A percentile compares a stretch with the other conserved stretches of the same genome.
Evolutionary conservation across 2,329 filamentous ascomycete genomes (phyloP).

Genomic region (Xylaria polymorpha): DNA sequence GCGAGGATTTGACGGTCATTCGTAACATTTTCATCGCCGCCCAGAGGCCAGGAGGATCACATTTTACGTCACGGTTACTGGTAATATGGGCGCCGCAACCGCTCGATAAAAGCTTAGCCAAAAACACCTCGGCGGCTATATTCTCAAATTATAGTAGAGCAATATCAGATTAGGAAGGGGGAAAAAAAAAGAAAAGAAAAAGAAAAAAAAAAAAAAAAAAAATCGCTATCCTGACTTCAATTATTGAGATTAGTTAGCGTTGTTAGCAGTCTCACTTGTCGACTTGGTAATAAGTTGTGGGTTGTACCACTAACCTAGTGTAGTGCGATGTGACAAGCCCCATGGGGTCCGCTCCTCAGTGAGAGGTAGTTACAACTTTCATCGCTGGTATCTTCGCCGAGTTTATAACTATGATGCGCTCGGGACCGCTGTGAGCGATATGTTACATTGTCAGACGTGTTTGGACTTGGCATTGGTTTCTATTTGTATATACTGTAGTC

Average conservation of each 20-base stretch:
- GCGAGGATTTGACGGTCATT: background rate
- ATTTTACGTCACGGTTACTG: background rate
- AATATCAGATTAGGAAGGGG: background rate
- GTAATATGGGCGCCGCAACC: background rate
- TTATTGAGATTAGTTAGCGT: background rate
- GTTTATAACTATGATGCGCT: background rate
- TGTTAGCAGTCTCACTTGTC: background rate
- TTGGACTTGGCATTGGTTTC: background rate
- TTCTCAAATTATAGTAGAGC: background rate
- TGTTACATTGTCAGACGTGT: no score
- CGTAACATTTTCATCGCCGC: background rate
- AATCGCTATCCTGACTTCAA: no score
- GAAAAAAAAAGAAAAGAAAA: no score
- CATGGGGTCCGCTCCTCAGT: background rate
- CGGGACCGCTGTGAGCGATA: background rate
- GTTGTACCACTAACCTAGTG: no score
- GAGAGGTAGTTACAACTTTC: background rate
- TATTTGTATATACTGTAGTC: background rate
- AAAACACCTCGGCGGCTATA: background rate
- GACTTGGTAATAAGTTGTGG: background rate
- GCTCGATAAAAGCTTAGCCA: background rate
- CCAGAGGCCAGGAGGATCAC: background rate
- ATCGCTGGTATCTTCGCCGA: constrained; percentile 1
- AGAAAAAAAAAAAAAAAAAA: background rate
- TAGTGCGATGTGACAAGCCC: background rate